These are phyloP conservation scores for Sporothrix luriei DNA, from an alignment of 2,329 filamentous ascomycete genomes.

Conservation along the genomic window DNA sequence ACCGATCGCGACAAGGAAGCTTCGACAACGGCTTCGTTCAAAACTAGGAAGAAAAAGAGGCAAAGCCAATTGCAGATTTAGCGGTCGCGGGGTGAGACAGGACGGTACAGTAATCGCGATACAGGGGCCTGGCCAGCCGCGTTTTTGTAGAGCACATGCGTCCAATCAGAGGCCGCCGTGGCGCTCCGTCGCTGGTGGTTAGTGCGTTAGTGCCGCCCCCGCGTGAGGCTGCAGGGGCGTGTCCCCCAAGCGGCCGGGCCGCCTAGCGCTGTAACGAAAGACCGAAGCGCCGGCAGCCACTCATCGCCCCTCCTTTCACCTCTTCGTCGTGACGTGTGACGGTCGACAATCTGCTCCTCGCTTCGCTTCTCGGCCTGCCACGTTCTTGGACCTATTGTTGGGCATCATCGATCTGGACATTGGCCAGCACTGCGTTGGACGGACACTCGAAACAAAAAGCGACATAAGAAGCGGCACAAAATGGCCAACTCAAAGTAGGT, in stretches of 20 bases:
- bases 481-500: constrained; percentile 25
- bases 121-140: constrained; percentile 2
- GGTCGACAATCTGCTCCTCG: background rate
- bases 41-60: background rate
- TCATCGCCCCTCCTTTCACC: constrained; percentile 28
- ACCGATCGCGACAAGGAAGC: background rate
- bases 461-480: background rate
- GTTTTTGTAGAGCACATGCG: background rate
- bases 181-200: background rate
- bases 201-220: constrained; percentile 28
- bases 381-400: background rate
- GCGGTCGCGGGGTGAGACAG: constrained; percentile 19
- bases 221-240: constrained; percentile 20
- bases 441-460: too few species aligned
- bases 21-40: background rate
- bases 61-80: constrained; percentile 1
- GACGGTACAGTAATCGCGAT: background rate
- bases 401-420: background rate
- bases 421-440: background rate
- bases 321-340: constrained; percentile 3
- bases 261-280: constrained; percentile 7
- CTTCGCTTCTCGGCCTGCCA: background rate
- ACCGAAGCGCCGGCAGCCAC: constrained; percentile 16
- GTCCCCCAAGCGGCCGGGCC: background rate
- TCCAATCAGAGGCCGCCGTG: background rate